A percentile compares a stretch with the other conserved stretches of the same genome.
Evolutionary conservation across 1,284 basidiomycete species (phyloP).

Genomic region (Fomitopsis palustris): DNA sequence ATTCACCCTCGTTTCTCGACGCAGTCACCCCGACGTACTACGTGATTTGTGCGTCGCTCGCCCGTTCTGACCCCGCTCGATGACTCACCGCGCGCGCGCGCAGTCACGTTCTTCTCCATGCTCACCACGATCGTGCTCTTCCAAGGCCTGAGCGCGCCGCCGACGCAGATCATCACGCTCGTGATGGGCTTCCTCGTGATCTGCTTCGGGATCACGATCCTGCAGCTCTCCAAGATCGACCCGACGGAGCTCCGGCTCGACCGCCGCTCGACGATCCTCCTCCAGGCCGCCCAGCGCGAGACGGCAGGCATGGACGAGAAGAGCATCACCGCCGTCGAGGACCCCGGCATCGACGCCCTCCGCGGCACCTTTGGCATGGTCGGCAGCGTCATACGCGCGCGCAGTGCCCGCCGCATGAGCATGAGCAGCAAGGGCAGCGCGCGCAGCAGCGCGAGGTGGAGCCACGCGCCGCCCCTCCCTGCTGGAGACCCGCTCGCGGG

Average conservation of each 20-base stretch:
- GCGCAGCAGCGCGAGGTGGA: slow-evolving; percentile 21
- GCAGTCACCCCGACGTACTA: slow-evolving; percentile 87
- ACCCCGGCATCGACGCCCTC: slow-evolving; percentile 85
- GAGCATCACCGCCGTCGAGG: slow-evolving; percentile 50
- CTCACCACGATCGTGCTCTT: slow-evolving; percentile 87
- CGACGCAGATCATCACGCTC: slow-evolving; percentile 80
- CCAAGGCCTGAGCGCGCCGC: slow-evolving; percentile 83
- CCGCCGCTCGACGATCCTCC: slow-evolving; percentile 79
- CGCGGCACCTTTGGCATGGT: slow-evolving; percentile 88
- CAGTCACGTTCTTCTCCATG: slow-evolving; percentile 86
- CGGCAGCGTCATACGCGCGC: slow-evolving; percentile 86
- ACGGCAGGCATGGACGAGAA: slow-evolving; percentile 68
- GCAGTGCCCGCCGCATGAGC: slow-evolving; percentile 61
- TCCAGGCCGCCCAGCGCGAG: slow-evolving; percentile 68
- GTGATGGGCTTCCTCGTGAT: slow-evolving; percentile 90
- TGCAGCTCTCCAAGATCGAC: slow-evolving; percentile 96
- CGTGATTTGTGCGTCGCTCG: slow-evolving; percentile 63
- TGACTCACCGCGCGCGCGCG: background rate
- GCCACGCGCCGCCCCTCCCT: slow-evolving; percentile 15
- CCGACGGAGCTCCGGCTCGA: slow-evolving; percentile 77
- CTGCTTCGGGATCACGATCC: slow-evolving; percentile 87
- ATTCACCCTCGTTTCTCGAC: slow-evolving; percentile 13
- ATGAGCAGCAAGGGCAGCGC: slow-evolving; percentile 43
- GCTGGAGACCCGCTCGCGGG: slow-evolving; percentile 32
- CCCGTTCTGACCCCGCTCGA: background rate